Base-by-base conservation (phyloP, 306 rosid species). In the Vigna reflexopilosa region DNA sequence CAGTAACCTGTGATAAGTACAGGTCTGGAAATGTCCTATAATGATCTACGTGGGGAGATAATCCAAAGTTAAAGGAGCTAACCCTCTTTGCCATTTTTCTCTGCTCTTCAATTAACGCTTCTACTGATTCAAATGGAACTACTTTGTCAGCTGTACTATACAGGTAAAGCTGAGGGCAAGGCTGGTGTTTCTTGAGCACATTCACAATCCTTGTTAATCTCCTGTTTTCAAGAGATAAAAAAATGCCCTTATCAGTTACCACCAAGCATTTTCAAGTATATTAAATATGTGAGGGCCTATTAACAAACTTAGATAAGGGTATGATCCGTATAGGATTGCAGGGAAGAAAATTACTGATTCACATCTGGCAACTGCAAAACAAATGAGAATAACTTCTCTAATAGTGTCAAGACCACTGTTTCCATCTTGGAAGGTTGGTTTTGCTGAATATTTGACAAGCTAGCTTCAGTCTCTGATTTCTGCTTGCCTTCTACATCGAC, bases 1-100 rank as follows among this genome's bases (percentile, higher is more conserved):
- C 49, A 76, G 80, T 80, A 48, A 90, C 85, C 85, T 83, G 77
- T 11, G 87, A 89, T 30, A 89, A 80, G 81, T 95, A 95, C 7
- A 85, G 13, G 49, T 86, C 82, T 0, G 99, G 97, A 68, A 87
- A 93, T 48, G 68, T 85, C 77, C 99, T 84, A 83, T 78, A 91
- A 78, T 95, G 99, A 73, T 95, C 98, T 67, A 95, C 99, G 11
- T 95, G 99, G 5, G 99, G 91, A 7, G 99, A 89, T 36, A 86
- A 77, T 32, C 89, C 80, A 19, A 92, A 95, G 85, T 93, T 88
- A 54, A 82, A 86, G 56, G 93, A 86, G 56, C 72, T 79, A n/a
- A 88, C 93, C 49, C 73, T 68, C 62, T 63, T 93, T 69, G 97
- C 97, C 52, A 58, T 81, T 85, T 55, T 73, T 81, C 88, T 84